A percentile compares a stretch with the other conserved stretches of the same genome.
Conservation (phyloP, 345 rosid species). For the Rhodamnia rubescens region DNA sequence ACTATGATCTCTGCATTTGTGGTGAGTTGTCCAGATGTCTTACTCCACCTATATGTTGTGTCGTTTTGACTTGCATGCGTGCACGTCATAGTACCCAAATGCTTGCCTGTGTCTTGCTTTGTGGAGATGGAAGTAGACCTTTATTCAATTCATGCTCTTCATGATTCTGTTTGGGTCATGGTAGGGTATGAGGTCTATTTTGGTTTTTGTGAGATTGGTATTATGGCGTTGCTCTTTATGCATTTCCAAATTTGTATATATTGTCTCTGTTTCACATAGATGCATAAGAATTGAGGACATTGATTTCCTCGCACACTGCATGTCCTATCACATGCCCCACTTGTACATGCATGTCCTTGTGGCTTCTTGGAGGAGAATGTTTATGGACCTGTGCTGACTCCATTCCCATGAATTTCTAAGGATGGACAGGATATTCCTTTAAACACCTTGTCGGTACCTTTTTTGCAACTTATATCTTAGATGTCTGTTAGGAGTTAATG, state of each 20-base stretch:
- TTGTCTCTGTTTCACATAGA: not conserved
- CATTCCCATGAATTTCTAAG: not conserved
- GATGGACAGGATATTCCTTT: not conserved
- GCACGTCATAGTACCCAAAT: not conserved
- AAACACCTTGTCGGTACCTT: not conserved
- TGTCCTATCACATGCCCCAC: not conserved
- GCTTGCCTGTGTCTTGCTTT: not conserved
- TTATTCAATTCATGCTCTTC: not conserved
- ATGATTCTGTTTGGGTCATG: not conserved
- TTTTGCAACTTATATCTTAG: not conserved
- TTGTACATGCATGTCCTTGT: too few relatives aligned
- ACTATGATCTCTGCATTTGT: constrained; percentile 86
- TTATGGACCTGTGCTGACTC: not conserved
- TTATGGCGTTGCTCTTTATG: not conserved
- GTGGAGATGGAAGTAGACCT: not conserved
- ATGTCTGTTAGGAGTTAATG: not conserved
- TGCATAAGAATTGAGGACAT: not conserved
- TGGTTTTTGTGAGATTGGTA: not conserved
- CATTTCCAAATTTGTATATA: not conserved
- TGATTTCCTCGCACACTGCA: not conserved
- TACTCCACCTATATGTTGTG: not conserved
- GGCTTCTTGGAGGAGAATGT: too few relatives aligned
- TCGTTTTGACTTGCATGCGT: not conserved
- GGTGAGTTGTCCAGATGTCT: constrained; percentile 27
- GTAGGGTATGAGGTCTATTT: not conserved